Evolutionary conservation across 2,329 filamentous ascomycete species (phyloP).

Genomic region (Aspergillus quadrilineatus): DNA sequence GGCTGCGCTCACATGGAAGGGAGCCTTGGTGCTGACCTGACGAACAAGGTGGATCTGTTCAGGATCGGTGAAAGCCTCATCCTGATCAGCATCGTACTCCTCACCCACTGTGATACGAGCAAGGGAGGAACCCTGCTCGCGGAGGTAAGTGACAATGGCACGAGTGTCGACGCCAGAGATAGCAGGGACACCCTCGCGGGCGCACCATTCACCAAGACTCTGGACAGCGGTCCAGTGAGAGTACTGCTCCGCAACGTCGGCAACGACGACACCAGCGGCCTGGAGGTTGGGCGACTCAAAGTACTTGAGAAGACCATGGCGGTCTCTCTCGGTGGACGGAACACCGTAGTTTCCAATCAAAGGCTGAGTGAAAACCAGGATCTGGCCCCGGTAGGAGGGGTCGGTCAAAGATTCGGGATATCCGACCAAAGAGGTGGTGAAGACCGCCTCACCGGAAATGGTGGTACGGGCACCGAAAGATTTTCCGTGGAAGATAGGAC

Average conservation of each 20-base stretch:
- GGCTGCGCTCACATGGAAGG: constrained; percentile 87
- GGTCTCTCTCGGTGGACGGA: constrained; percentile 78
- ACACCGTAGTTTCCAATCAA: constrained; percentile 99
- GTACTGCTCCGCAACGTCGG: constrained; percentile 89
- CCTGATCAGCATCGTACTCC: constrained; percentile 97
- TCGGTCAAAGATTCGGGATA: constrained; percentile 87
- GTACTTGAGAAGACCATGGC: constrained; percentile 90
- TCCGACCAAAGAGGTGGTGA: constrained; percentile 95
- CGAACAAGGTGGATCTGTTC: constrained; percentile 95
- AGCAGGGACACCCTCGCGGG: constrained; percentile 89
- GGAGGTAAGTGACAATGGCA: constrained; percentile 90
- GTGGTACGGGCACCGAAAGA: constrained; percentile 96
- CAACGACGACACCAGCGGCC: constrained; percentile 91
- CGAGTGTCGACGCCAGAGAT: constrained; percentile 97
- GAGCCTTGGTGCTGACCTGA: constrained; percentile 95
- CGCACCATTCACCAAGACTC: constrained; percentile 90
- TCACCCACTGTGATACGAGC: constrained; percentile 93
- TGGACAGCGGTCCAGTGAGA: constrained; percentile 99
- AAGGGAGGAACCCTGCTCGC: constrained; percentile 94
- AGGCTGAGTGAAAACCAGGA: constrained; percentile 96
- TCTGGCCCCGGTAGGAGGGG: constrained; percentile 73
- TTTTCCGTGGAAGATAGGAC: constrained; percentile 92
- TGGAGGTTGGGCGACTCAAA: constrained; percentile 98
- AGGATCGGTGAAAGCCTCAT: constrained; percentile 92
- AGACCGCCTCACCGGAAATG: constrained; percentile 96